These are phyloP conservation scores for Apiotrichum gamsii DNA, from an alignment of 1,284 basidiomycete genomes.

Conservation along the genomic window DNA sequence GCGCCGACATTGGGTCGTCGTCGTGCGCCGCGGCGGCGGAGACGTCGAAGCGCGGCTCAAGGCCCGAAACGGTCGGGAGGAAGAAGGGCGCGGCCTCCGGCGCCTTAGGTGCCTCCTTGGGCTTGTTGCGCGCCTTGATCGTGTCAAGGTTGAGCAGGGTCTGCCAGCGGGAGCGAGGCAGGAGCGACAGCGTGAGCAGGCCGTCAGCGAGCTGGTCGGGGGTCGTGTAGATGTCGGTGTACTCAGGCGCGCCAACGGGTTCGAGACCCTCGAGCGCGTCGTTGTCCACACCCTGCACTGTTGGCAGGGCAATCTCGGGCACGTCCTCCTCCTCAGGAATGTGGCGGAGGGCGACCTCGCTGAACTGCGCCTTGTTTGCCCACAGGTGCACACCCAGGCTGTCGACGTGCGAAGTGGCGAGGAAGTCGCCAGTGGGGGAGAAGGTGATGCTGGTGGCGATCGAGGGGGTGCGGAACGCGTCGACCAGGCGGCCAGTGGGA, in stretches of 20 bases:
- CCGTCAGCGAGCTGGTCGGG: constrained; percentile 80
- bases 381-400: constrained; percentile 91
- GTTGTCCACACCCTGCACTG: constrained; percentile 70
- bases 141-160: constrained; percentile 92
- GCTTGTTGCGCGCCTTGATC: constrained; percentile 95
- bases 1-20: constrained; percentile 51
- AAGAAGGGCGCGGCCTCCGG: constrained; percentile 97
- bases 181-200: constrained; percentile 80
- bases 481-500: constrained; percentile 83
- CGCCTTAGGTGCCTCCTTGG: constrained; percentile 88
- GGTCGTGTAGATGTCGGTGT: constrained; percentile 66
- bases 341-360: constrained; percentile 73
- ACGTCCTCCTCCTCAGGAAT: constrained; percentile 66
- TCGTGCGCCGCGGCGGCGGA: constrained; percentile 46
- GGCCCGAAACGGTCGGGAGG: constrained; percentile 78
- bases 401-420: constrained; percentile 91
- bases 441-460: constrained; percentile 86
- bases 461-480: constrained; percentile 84
- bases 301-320: constrained; percentile 65
- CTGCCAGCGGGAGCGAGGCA: constrained; percentile 92
- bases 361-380: constrained; percentile 93
- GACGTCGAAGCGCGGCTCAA: constrained; percentile 70
- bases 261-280: constrained; percentile 60
- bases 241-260: constrained; percentile 55
- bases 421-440: constrained; percentile 90